A percentile compares a stretch with the other conserved stretches of the same genome.
phyloP scores from a whole-genome alignment of 345 rosid genomes.

The Arabis hirsuta region DNA sequence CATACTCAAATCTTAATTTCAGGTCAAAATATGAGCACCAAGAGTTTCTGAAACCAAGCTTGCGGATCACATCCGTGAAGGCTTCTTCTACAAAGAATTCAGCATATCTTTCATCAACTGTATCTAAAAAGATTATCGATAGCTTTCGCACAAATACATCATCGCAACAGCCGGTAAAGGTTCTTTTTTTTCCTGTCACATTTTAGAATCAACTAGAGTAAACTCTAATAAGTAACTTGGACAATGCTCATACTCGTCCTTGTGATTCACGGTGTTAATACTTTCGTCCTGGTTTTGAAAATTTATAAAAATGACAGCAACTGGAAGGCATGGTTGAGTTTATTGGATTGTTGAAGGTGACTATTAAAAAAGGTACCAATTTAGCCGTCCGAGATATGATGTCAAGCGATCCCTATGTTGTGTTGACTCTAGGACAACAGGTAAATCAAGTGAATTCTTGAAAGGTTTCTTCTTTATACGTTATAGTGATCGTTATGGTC shows the following conservation, averaged over 20 bases:
- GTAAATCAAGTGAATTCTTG: constrained; percentile 45
- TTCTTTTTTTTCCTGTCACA: not conserved
- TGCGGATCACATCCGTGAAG: constrained; percentile 69
- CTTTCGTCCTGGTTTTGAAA: constrained; percentile 9
- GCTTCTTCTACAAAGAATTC: constrained; percentile 36
- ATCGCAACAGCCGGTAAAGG: constrained; percentile 53
- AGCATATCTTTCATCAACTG: constrained; percentile 54
- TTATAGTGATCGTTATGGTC: constrained; percentile 17
- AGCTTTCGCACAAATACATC: constrained; percentile 67
- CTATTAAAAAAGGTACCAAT: constrained; percentile 69
- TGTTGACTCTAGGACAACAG: constrained; percentile 82
- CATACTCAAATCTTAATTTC: constrained; percentile 31
- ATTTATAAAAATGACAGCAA: constrained; percentile 49
- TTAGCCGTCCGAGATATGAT: constrained; percentile 91
- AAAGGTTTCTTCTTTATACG: constrained; percentile 1
- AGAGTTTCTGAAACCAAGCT: constrained; percentile 90
- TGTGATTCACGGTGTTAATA: constrained; percentile 12
- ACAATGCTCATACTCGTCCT: constrained; percentile 10
- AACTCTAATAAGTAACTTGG: constrained; percentile 3
- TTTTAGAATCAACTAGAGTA: not conserved
- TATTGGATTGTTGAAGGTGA: constrained; percentile 85
- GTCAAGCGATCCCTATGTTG: constrained; percentile 94
- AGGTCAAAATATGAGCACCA: constrained; percentile 97
- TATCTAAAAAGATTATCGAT: constrained; percentile 67
- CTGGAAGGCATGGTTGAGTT: constrained; percentile 81